Base-by-base conservation (phyloP, 2,329 filamentous ascomycete species). In the Fusarium keratoplasticum region DNA sequence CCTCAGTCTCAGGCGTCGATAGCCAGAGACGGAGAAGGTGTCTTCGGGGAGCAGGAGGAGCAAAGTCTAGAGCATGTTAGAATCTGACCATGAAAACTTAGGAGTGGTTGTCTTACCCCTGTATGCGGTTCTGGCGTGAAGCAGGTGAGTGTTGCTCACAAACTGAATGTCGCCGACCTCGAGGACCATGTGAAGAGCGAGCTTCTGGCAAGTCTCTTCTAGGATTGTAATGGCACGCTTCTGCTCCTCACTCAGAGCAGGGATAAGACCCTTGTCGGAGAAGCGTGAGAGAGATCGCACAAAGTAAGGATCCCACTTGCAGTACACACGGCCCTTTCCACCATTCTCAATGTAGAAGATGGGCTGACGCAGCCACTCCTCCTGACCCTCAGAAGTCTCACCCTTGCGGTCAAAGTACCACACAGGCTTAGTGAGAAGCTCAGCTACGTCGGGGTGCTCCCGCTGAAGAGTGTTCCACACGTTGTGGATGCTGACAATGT, bases 361-460 rank as follows among this genome's bases (percentile, higher is more conserved):
- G 14, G 89, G 88, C 35, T 92, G 90, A 50, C 88, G 87, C 77
- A 94, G 93, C 83, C 91, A 97, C 66, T 91, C 91, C 64, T 95
- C 90, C 82, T 97, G 88, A 14, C 94, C 94, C 16, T 87, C 84
- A 25, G 91, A 93, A 1, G 89, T 90, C 85, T 97, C 95, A 13
- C 95, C 95, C 85, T 97, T 97, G 64, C 95, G 92, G 83, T 97
- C 95, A 81, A 97, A 96, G 85, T 97, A 96, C 95, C 95, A 97
- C 73, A 95, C 90, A 1, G 95, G 94, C 80, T 92, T 84, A 1
- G 93, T 92, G 62, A 97, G 86, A 7, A 91, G 87, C 81, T 93
- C 90, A 1, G 94, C 92, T 2, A 97, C 92, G 78, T 96, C 94
- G 0, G 94, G 94, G 27, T 94, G 88, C 80, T 96, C 90, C 42